Base-by-base conservation (phyloP, 2,329 filamentous ascomycete species). In the Fusarium domesticum region DNA sequence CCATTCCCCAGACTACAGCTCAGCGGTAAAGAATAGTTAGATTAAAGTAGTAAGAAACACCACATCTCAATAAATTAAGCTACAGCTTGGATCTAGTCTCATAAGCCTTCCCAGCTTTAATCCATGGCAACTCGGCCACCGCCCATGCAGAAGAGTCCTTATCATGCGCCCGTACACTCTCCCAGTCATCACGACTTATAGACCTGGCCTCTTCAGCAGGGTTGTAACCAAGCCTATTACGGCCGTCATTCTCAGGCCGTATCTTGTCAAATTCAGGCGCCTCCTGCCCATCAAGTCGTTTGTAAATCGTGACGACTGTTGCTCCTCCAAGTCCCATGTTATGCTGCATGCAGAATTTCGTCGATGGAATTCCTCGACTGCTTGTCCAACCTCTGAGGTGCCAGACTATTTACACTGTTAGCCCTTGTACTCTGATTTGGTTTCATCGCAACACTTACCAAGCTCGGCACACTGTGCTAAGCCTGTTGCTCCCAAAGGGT, bases 331-430 rank as follows among this genome's bases (percentile, higher is more conserved):
- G 76, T 1, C 92, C 93, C 1, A 97, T 76, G 63, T 97, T 97
- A 65, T 97, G 93, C 73, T 96, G 91, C 53, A 97, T 73, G 45
- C 86, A 87, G 46, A 81, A 82, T 50, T 72, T 80, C 1, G 90
- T 93, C 45, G 77, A 76, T 16, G 80, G 72, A 2, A 87, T 77
- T 14, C 82, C 72, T 32, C 92, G 79, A 74, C 96, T 96, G 70
- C 93, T 96, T 16, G 92, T 92, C 92, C 92, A 96, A 11, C 92
- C 92, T 53, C 92, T 81, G 58, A 97, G 75, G 63, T 97, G 92
- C 92, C 92, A 97, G 19, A 95, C 87, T 11, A 28, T 4, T n/a
- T n/a, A 28, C 8, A 3, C 7, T 8, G 23, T 28, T 8, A 28
- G 7, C 7, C 7, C 7, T 28, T 8, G 14, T 4, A 10, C 4